These are phyloP conservation scores for Phialocephala sp. DNA, from an alignment of 2,329 filamentous ascomycete genomes.

Conservation along the genomic window DNA sequence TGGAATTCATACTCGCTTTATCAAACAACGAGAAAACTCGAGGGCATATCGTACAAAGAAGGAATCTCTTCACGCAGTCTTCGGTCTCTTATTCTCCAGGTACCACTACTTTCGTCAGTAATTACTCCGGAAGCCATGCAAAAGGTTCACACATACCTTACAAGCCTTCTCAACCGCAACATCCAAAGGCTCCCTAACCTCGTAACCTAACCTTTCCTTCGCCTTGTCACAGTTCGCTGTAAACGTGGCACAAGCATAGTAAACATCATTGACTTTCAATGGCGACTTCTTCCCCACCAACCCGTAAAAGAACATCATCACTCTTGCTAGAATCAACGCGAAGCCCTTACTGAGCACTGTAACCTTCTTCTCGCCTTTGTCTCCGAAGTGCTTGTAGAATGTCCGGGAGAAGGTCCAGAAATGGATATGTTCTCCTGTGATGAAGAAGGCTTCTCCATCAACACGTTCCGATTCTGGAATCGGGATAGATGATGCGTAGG, in stretches of 20 bases:
- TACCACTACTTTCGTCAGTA: slow-evolving; percentile 6
- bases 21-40: background rate
- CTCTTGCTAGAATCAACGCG: slow-evolving; percentile 6
- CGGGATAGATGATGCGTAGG: background rate
- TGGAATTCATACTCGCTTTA: too few relatives aligned
- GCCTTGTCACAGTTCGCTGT: slow-evolving; percentile 5
- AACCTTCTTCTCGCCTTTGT: slow-evolving; percentile 1
- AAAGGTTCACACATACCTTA: slow-evolving; percentile 1
- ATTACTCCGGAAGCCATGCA: background rate
- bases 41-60: background rate
- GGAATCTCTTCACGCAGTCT: background rate
- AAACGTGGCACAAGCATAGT: background rate
- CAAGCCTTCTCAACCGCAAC: slow-evolving; percentile 8
- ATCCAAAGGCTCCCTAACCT: slow-evolving; percentile 3
- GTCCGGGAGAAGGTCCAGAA: slow-evolving; percentile 5
- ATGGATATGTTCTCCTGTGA: slow-evolving; percentile 8
- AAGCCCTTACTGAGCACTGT: slow-evolving; percentile 3
- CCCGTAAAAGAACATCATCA: slow-evolving; percentile 5
- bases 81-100: slow-evolving; percentile 6
- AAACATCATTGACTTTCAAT: slow-evolving; percentile 12
- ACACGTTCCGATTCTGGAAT: slow-evolving; percentile 10
- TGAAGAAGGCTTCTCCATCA: slow-evolving; percentile 13
- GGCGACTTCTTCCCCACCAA: background rate
- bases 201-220: slow-evolving; percentile 14
- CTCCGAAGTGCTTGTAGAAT: background rate